phyloP scores from a whole-genome alignment of 2,329 filamentous ascomycete genomes.

The Trichoderma sp. region DNA sequence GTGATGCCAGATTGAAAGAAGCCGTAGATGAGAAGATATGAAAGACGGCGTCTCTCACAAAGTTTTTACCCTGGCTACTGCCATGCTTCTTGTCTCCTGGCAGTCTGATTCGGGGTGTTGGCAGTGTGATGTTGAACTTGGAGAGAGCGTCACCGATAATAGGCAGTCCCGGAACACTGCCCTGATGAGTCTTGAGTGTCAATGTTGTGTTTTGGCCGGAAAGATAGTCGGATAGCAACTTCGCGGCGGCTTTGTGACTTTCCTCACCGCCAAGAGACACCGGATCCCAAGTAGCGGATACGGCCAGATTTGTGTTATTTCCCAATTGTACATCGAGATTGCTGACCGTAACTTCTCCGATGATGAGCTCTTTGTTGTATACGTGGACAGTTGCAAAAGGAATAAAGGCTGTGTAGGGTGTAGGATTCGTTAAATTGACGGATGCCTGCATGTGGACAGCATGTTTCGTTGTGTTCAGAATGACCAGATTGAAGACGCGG shows the following conservation, averaged over 20 bases:
- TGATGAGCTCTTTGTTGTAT: conserved; percentile 67
- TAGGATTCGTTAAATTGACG: conserved; percentile 88
- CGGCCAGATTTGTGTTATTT: conserved; percentile 67
- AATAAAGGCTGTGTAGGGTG: conserved; percentile 78
- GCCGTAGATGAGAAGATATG: conserved; percentile 86
- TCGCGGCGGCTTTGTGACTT: conserved; percentile 63
- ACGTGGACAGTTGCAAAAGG: conserved; percentile 79
- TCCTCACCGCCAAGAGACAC: conserved; percentile 58
- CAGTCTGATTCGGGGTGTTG: conserved; percentile 66
- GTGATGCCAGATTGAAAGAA: conserved; percentile 79
- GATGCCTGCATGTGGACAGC: conserved; percentile 70
- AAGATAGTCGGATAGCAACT: conserved; percentile 81
- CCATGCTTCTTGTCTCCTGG: conserved; percentile 50
- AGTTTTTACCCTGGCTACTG: conserved; percentile 53
- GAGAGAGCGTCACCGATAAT: conserved; percentile 72
- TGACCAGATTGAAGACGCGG: conserved; percentile 68
- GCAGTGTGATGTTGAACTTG: conserved; percentile 68
- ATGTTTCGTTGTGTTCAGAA: conserved; percentile 70
- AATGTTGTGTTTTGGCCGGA: conserved; percentile 86
- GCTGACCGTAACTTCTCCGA: conserved; percentile 73
- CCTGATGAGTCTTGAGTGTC: conserved; percentile 68
- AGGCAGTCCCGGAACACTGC: conserved; percentile 73
- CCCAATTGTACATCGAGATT: conserved; percentile 67
- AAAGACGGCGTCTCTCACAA: conserved; percentile 84
- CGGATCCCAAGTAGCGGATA: conserved; percentile 76